Base-by-base conservation (phyloP, 2,329 filamentous ascomycete species). In the Fusarium tupiense region DNA sequence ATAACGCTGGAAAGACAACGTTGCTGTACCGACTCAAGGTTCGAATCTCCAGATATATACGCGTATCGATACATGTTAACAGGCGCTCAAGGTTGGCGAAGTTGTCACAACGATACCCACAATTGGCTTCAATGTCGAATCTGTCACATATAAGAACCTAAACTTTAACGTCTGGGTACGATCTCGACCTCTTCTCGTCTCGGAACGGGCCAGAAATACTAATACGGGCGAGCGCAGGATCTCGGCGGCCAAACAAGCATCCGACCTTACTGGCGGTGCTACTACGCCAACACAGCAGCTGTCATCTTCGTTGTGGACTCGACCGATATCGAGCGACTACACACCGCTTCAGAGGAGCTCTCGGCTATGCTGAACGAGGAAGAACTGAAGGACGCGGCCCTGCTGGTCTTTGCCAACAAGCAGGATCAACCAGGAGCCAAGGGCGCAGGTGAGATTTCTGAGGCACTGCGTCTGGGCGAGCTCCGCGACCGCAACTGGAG, bases 41-140 rank as follows among this genome's bases (percentile, higher is more conserved):
- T 68, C 72, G 81, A 50, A 6, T 26, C 33, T 41, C 40, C 47
- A 31, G 43, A 29, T 54, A 26, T 22, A 24, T 38, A 38, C 37
- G 20, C 24, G 17, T 29, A 47, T 46, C 40, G 50, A 69, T 52
- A 29, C 41, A 33, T 59, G 56, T 75, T 78, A 61, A 72, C 68
- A n/a, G n/a, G 16, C 56, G 35, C 11, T 44, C 82, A 38, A 98
- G 94, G 97, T 99, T 81, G 96, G 96, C 82, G 96, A 99, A 84
- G 96, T 99, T 50, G 96, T 99, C 76, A 98, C 96, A 71, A 99
- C 96, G 79, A 98, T 98, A 88, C 96, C 96, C 26, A 99, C 96
- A 62, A 98, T 99, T 83, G 96, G 96, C 71, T 99, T 99, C 88
- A 99, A 99, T 83, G 96, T 99, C 79, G 96, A 99, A 85, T 98